Conservation (phyloP, 1,284 basidiomycete genomes). For the Malassezia furfur region DNA sequence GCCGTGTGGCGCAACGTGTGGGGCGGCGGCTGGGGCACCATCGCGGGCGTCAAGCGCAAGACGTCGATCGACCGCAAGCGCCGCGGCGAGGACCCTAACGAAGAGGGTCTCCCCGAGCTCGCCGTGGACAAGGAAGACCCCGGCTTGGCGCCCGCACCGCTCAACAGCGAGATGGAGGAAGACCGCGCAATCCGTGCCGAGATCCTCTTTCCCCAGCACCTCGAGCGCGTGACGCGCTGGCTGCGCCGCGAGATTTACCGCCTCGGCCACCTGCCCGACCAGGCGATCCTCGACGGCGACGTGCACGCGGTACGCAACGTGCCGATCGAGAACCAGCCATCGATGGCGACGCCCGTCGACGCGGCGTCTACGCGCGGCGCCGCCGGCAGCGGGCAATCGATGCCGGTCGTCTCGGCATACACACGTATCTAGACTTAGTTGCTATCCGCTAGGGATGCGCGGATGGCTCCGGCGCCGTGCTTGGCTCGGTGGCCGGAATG, state of each 20-base stretch:
- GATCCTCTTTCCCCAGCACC: slow-evolving; percentile 52
- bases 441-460: neutral
- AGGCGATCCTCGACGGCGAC: slow-evolving; percentile 41
- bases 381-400: neutral
- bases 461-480: no score
- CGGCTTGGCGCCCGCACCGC: neutral
- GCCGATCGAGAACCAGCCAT: neutral
- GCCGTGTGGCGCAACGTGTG: slow-evolving; percentile 89
- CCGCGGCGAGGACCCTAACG: slow-evolving; percentile 16
- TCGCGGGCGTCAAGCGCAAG: slow-evolving; percentile 49
- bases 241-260: slow-evolving; percentile 66
- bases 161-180: slow-evolving; percentile 15
- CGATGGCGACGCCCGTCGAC: neutral
- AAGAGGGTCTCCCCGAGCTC: slow-evolving; percentile 52
- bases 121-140: slow-evolving; percentile 24
- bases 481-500: no score
- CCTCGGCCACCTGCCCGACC: slow-evolving; percentile 64
- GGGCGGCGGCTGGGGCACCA: slow-evolving; percentile 50
- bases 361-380: neutral
- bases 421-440: slow-evolving; percentile 7
- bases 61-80: slow-evolving; percentile 5
- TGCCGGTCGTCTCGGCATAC: slow-evolving; percentile 16
- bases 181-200: slow-evolving; percentile 49
- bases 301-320: slow-evolving; percentile 12
- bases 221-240: slow-evolving; percentile 67